Evolutionary conservation across 176 grass and related monocot genomes (phyloP).

Genomic region (Coix lacrymajobi): DNA sequence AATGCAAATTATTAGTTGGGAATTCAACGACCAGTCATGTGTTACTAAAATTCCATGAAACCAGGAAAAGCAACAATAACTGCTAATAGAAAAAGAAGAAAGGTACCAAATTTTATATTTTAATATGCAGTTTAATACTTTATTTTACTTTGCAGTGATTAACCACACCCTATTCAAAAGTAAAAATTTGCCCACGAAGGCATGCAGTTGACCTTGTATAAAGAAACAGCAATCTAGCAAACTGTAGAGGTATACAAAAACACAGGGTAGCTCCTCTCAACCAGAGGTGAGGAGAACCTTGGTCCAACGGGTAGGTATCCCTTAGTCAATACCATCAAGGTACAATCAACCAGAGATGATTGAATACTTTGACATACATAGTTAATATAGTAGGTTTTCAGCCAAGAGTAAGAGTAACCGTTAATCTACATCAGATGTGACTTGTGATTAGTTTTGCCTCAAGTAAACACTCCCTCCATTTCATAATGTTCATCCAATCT

Average conservation of each 20-base stretch:
- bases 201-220: not conserved
- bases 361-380: not conserved
- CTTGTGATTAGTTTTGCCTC: not conserved
- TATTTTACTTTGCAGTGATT: not conserved
- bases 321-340: not conserved
- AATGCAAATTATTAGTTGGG: conserved; percentile 39
- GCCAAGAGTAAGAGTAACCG: no score
- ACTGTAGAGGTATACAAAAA: not conserved
- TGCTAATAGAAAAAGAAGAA: not conserved
- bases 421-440: not conserved
- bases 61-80: not conserved
- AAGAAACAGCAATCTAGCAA: not conserved
- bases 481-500: not conserved
- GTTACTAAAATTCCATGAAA: conserved; percentile 12
- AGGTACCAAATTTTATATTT: not conserved
- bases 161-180: not conserved
- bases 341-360: not conserved
- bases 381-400: not conserved
- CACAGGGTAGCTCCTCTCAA: not conserved
- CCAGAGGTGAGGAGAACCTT: not conserved
- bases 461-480: not conserved
- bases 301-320: not conserved
- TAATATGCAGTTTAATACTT: not conserved
- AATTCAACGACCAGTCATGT: conserved; percentile 6
- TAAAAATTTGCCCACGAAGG: not conserved